These are phyloP conservation scores for Phyllosticta citriasiana DNA, from an alignment of 2,329 filamentous ascomycete species.

Conservation along the genomic window DNA sequence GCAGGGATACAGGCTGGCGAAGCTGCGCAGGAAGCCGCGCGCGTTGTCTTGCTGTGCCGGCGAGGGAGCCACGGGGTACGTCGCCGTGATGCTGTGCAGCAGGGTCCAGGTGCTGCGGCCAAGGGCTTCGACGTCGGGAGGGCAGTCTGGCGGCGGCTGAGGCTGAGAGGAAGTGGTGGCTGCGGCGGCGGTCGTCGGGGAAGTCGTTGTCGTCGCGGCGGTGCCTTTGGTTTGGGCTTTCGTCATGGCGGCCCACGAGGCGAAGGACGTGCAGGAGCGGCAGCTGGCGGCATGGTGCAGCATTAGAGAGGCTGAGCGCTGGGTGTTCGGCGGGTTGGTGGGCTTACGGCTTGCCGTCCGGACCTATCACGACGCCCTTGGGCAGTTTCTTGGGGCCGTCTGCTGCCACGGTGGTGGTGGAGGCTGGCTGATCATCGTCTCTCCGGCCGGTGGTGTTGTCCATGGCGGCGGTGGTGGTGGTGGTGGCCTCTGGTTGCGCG, in stretches of 20 bases:
- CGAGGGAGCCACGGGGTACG: slow-evolving; percentile 65
- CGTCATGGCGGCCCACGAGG: slow-evolving; percentile 51
- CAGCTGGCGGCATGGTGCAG: slow-evolving; percentile 41
- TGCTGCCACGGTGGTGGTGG: slow-evolving; percentile 8
- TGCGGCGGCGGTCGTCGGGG: slow-evolving; percentile 13
- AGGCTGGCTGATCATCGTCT: slow-evolving; percentile 7
- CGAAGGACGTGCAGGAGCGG: slow-evolving; percentile 56
- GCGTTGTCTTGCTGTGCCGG: slow-evolving; percentile 64
- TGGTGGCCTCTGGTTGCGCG: slow-evolving; percentile 24
- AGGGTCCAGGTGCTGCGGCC: slow-evolving; percentile 89
- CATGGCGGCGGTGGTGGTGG: slow-evolving; percentile 14
- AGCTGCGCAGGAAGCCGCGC: slow-evolving; percentile 64
- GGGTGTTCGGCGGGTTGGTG: slow-evolving; percentile 6
- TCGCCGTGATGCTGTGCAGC: slow-evolving; percentile 81
- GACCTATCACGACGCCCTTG: slow-evolving; percentile 64
- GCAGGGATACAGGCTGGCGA: slow-evolving; percentile 85
- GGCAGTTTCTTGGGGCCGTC: slow-evolving; percentile 46
- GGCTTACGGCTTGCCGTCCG: slow-evolving; percentile 74
- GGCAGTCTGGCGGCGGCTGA: slow-evolving; percentile 57
- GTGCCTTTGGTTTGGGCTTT: slow-evolving; percentile 38
- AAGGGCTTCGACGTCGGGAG: slow-evolving; percentile 78
- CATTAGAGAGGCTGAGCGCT: background rate
- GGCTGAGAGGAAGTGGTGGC: slow-evolving; percentile 24
- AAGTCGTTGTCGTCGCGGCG: slow-evolving; percentile 19
- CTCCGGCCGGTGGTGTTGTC: slow-evolving; percentile 10